A percentile compares a stretch with the other conserved stretches of the same genome.
These are phyloP conservation scores for Plantago ovata DNA, from an alignment of 257 asterid genomes.

Conservation along the genomic window DNA sequence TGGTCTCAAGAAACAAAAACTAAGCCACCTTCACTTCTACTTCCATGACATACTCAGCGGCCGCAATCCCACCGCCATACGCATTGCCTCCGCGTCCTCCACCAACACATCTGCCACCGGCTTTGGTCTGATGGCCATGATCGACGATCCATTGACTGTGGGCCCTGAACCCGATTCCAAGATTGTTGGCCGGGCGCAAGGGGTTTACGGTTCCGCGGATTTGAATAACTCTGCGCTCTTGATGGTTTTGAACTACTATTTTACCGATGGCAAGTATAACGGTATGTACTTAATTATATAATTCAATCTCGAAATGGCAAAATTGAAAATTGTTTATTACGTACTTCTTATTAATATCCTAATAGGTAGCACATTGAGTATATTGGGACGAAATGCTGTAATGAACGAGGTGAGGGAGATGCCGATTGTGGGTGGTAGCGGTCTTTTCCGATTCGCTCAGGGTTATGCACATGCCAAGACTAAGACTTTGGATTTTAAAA, in stretches of 20 bases:
- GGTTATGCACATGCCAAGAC: constrained; percentile 43
- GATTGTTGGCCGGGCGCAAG: constrained; percentile 42
- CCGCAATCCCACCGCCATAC: constrained; percentile 28
- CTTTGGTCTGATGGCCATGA: constrained; percentile 32
- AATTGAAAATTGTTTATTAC: too few relatives aligned
- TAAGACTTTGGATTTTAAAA: constrained; percentile 2
- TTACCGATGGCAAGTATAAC: constrained; percentile 37
- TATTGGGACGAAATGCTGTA: constrained; percentile 40
- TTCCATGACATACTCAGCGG: constrained; percentile 49
- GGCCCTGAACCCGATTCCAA: constrained; percentile 28
- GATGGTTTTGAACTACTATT: constrained; percentile 36
- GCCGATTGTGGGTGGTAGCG: constrained; percentile 50
- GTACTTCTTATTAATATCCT: too few relatives aligned
- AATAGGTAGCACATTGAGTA: constrained; percentile 29
- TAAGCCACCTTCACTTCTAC: constrained; percentile 47
- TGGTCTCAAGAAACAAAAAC: constrained; percentile 28
- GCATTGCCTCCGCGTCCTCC: constrained; percentile 25
- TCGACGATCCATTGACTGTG: constrained; percentile 40
- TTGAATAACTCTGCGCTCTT: constrained; percentile 22
- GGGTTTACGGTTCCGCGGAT: constrained; percentile 40
- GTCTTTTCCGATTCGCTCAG: constrained; percentile 37
- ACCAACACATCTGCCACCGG: constrained; percentile 36
- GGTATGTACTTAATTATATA: too few relatives aligned
- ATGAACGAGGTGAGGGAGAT: constrained; percentile 37
- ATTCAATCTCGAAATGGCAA: too few relatives aligned